Conservation (phyloP, 331 rosid genomes). For the Cydonia oblonga region DNA sequence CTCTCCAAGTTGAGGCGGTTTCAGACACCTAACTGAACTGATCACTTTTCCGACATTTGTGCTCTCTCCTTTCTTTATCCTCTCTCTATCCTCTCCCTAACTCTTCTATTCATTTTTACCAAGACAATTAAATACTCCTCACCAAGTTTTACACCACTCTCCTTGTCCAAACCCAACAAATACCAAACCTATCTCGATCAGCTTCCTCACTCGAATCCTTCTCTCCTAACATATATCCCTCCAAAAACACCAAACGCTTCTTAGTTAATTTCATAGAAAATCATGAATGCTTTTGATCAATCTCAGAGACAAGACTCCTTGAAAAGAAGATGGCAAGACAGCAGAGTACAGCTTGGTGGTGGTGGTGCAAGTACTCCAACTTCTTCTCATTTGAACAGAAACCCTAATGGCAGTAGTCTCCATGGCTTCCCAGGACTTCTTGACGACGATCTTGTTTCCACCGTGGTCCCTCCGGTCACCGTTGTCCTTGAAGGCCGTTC, state of each 20-base stretch:
- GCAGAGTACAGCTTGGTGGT: slow-evolving; percentile 4
- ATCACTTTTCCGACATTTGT: slow-evolving; percentile 36
- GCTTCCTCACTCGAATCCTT: not conserved
- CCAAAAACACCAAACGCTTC: not conserved
- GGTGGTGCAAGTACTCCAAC: slow-evolving; percentile 25
- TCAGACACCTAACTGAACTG: slow-evolving; percentile 20
- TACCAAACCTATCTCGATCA: not conserved
- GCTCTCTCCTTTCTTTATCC: slow-evolving; percentile 13
- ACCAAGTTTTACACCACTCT: not conserved
- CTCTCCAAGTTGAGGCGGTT: not conserved
- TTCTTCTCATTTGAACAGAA: slow-evolving; percentile 21
- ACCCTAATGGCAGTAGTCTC: slow-evolving; percentile 14
- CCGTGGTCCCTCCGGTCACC: slow-evolving; percentile 65
- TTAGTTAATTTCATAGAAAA: no score
- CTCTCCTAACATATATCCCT: not conserved
- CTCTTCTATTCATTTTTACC: not conserved
- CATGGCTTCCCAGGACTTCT: slow-evolving; percentile 23
- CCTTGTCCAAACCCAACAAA: not conserved
- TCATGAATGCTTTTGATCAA: slow-evolving; percentile 35
- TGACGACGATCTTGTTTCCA: slow-evolving; percentile 37
- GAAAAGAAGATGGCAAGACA: slow-evolving; percentile 44
- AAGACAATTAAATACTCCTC: not conserved
- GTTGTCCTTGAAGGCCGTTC: slow-evolving; percentile 86
- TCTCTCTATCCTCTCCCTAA: not conserved
- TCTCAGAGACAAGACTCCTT: slow-evolving; percentile 44